phyloP scores from a whole-genome alignment of 352 stramenopile genomes.

The Phytophthora sp. region DNA sequence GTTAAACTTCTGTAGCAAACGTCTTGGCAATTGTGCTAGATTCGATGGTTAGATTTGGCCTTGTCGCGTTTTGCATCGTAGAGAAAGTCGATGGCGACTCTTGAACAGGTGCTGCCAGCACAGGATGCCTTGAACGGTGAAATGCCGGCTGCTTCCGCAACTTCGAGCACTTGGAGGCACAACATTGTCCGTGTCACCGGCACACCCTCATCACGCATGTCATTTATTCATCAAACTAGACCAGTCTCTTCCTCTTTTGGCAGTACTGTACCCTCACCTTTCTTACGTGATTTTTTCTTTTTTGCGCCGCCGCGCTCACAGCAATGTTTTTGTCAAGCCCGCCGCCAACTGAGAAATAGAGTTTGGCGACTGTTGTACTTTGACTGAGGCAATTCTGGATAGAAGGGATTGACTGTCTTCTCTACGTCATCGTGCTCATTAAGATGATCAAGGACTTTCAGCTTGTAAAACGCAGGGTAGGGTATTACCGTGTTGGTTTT shows the following conservation, averaged over 20 bases:
- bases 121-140: neutral
- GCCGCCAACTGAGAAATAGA: neutral
- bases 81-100: neutral
- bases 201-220: neutral
- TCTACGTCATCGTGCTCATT: neutral
- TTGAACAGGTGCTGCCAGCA: conserved; percentile 9
- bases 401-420: neutral
- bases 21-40: no score
- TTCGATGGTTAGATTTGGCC: neutral
- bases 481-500: neutral
- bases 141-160: neutral
- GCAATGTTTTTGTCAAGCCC: neutral
- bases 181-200: neutral
- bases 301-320: neutral
- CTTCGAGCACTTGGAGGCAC: neutral
- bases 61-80: conserved; percentile 7
- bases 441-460: neutral
- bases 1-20: conserved; percentile 2
- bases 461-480: neutral
- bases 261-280: neutral
- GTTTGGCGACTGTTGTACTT: neutral
- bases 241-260: neutral
- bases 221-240: neutral
- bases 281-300: neutral
- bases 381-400: neutral